Percentiles rank a stretch among this genome's conserved stretches.
Evolutionary conservation across 352 stramenopile species (phyloP).

Genomic region (Peronosclerospora sorghi): DNA sequence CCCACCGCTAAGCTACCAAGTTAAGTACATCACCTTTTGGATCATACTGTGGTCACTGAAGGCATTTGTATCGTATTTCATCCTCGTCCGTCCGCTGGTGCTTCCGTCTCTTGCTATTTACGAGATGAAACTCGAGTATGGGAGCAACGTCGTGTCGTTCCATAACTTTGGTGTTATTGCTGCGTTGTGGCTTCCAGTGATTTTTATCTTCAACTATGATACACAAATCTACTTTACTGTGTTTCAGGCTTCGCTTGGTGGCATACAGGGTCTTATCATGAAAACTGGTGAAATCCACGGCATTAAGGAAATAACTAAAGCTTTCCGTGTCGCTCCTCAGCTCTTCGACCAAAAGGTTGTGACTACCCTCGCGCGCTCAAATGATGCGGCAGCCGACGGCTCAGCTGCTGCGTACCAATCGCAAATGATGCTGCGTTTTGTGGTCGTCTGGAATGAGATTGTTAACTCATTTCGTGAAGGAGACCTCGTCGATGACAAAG

Average conservation of each 20-base stretch:
- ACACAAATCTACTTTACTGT: conserved; percentile 74
- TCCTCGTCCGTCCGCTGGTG: conserved; percentile 51
- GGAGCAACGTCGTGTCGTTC: conserved; percentile 49
- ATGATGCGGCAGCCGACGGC: conserved; percentile 33
- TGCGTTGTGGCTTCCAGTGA: conserved; percentile 48
- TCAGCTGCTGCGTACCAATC: conserved; percentile 42
- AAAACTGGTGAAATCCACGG: conserved; percentile 63
- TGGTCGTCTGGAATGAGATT: conserved; percentile 73
- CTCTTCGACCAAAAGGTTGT: conserved; percentile 69
- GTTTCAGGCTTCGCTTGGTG: conserved; percentile 49
- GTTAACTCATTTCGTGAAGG: conserved; percentile 70
- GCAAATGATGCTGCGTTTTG: conserved; percentile 71
- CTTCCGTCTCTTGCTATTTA: conserved; percentile 61
- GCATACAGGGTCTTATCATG: conserved; percentile 44
- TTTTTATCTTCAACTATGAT: conserved; percentile 76
- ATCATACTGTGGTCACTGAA: conserved; percentile 47
- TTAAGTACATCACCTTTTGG: conserved; percentile 64
- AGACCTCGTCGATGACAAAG: conserved; percentile 64
- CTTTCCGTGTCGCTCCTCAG: conserved; percentile 50
- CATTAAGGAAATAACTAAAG: conserved; percentile 55
- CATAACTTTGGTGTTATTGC: conserved; percentile 56
- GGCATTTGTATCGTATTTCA: conserved; percentile 59
- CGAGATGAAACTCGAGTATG: conserved; percentile 50
- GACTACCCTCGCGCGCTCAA: conserved; percentile 45
- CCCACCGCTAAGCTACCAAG: conserved; percentile 37